phyloP scores from a whole-genome alignment of 768 basidiomycete species.

The Podaxis carcinomalis region DNA sequence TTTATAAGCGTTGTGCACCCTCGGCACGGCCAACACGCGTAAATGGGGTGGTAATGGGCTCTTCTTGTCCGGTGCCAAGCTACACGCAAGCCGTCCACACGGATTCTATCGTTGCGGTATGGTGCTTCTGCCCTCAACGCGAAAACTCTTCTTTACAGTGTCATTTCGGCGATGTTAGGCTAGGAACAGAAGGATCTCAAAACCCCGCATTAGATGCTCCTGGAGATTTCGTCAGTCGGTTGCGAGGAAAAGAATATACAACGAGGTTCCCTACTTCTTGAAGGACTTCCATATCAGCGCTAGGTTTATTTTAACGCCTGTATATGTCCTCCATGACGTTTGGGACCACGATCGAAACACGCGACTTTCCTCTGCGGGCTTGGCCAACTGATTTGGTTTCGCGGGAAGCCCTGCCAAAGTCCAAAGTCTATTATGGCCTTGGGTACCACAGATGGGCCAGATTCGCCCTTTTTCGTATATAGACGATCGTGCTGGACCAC shows the following conservation, averaged over 20 bases:
- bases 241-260: conserved; percentile 11
- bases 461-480: not conserved
- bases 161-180: not conserved
- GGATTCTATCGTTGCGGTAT: not conserved
- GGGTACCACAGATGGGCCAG: not conserved
- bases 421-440: not conserved
- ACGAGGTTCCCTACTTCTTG: conserved; percentile 7
- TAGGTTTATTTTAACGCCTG: conserved; percentile 1
- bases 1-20: conserved; percentile 10
- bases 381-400: not conserved
- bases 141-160: not conserved
- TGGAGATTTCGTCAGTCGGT: conserved; percentile 5
- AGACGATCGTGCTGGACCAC: not conserved
- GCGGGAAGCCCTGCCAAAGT: not conserved
- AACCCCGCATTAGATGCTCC: not conserved
- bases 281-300: conserved; percentile 7
- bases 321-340: not conserved
- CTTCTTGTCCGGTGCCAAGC: conserved; percentile 1
- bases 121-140: not conserved
- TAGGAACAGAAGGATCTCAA: not conserved
- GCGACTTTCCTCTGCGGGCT: not conserved
- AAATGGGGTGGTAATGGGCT: conserved; percentile 6
- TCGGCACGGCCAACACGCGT: conserved; percentile 6
- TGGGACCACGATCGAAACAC: not conserved
- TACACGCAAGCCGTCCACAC: not conserved